phyloP scores from a whole-genome alignment of 805 yeast species.

The Yarrowia hollandica region DNA sequence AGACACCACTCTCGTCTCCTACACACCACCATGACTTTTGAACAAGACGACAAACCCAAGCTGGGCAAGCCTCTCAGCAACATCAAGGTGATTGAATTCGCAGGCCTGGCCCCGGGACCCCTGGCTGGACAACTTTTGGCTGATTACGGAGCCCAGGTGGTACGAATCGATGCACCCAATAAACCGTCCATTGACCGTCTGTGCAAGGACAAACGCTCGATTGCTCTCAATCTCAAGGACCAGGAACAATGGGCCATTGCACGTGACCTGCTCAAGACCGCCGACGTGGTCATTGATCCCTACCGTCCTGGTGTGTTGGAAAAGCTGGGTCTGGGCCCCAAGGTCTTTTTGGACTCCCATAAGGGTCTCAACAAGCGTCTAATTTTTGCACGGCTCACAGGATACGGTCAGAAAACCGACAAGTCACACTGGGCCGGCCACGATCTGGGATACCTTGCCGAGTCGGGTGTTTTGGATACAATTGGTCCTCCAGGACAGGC shows the following conservation, averaged over 20 bases:
- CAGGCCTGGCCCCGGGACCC: slow-evolving; percentile 34
- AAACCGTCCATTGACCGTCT: slow-evolving; percentile 26
- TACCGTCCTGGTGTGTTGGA: slow-evolving; percentile 24
- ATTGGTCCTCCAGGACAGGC: slow-evolving; percentile 32
- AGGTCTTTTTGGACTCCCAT: slow-evolving; percentile 19
- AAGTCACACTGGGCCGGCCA: slow-evolving; percentile 29
- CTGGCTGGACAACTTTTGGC: slow-evolving; percentile 32
- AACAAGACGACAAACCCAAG: slow-evolving; percentile 26
- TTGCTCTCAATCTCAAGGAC: slow-evolving; percentile 26
- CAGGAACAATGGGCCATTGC: slow-evolving; percentile 16
- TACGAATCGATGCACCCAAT: slow-evolving; percentile 30
- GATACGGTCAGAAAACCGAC: slow-evolving; percentile 26
- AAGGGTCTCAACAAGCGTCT: slow-evolving; percentile 27
- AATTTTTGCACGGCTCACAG: slow-evolving; percentile 27
- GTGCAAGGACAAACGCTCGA: slow-evolving; percentile 29
- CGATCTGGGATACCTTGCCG: slow-evolving; percentile 32
- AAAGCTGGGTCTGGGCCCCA: slow-evolving; percentile 18
- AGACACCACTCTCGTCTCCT: not conserved
- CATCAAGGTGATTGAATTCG: slow-evolving; percentile 32
- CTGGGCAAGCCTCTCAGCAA: slow-evolving; percentile 29
- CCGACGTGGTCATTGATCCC: slow-evolving; percentile 22
- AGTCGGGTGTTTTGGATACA: slow-evolving; percentile 30
- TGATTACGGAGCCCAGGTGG: slow-evolving; percentile 32
- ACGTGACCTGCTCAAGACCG: slow-evolving; percentile 1
- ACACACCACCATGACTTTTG: slow-evolving; percentile 16